Evolutionary conservation across 805 yeast genomes (phyloP).

Genomic region (Millerago galiae): DNA sequence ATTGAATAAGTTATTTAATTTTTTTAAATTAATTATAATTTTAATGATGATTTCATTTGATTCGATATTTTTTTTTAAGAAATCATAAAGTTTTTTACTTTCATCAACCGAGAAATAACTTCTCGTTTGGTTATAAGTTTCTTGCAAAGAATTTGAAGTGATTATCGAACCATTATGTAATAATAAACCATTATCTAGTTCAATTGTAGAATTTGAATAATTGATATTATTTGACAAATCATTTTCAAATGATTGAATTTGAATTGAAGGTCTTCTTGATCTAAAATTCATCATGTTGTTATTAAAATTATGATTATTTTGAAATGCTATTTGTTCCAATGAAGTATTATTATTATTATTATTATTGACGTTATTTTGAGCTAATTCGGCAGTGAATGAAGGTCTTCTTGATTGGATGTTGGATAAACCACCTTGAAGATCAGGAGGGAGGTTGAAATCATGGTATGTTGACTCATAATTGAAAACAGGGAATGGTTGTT

Average conservation of each 20-base stretch:
- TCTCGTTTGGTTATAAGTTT: conserved; percentile 40
- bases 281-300: conserved; percentile 14
- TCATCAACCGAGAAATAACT: conserved; percentile 49
- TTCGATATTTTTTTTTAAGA: conserved; percentile 28
- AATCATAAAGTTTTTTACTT: conserved; percentile 33
- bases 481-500: conserved; percentile 3
- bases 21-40: conserved; percentile 21
- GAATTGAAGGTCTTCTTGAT: conserved; percentile 22
- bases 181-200: conserved; percentile 58
- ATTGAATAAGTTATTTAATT: conserved; percentile 20
- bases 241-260: conserved; percentile 5
- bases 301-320: conserved; percentile 12
- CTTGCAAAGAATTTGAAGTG: conserved; percentile 51
- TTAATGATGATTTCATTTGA: conserved; percentile 25
- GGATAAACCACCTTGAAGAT: conserved; percentile 59
- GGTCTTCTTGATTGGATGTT: conserved; percentile 66
- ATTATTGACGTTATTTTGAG: conserved; percentile 7
- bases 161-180: conserved; percentile 49
- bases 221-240: not conserved
- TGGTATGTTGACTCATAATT: conserved; percentile 8
- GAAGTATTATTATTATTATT: conserved; percentile 4
- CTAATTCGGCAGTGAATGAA: conserved; percentile 55
- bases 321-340: conserved; percentile 12
- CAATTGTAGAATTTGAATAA: conserved; percentile 9
- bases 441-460: conserved; percentile 38